These are phyloP conservation scores for Amylocarpus encephaloides DNA, from an alignment of 2,329 filamentous ascomycete species.

Conservation along the genomic window DNA sequence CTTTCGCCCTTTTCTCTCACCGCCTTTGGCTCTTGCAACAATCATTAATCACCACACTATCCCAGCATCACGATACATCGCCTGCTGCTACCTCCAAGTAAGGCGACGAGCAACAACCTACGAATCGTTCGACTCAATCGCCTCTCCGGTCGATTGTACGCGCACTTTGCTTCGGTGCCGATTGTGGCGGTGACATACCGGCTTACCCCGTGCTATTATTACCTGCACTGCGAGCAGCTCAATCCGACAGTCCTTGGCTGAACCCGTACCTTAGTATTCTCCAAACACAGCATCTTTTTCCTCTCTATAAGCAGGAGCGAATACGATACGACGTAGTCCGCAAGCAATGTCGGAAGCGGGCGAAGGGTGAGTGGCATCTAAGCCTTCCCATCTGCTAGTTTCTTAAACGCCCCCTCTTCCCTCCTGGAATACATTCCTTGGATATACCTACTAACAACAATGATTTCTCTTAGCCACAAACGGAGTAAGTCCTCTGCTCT, in stretches of 20 bases:
- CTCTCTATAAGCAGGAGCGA: background rate
- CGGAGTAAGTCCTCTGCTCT: constrained; percentile 49
- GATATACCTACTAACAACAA: constrained; percentile 10
- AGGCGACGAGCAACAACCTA: no score
- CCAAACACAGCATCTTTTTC: background rate
- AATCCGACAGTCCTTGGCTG: background rate
- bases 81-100: no score
- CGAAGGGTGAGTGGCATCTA: constrained; percentile 8
- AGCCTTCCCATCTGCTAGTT: background rate
- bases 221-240: background rate
- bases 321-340: background rate
- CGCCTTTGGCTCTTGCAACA: no score
- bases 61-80: no score
- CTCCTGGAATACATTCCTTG: background rate
- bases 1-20: no score
- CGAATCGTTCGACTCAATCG: no score
- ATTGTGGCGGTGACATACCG: background rate
- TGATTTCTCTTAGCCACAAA: constrained; percentile 34
- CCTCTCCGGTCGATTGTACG: no score
- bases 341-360: constrained; percentile 10
- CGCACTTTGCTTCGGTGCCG: background rate
- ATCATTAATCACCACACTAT: no score
- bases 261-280: background rate
- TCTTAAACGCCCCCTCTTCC: background rate
- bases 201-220: background rate